Evolutionary conservation across 179 eudicot species (phyloP), one percentile per base, ranked within the genome.

Genomic region (Silene noctiflora): DNA sequence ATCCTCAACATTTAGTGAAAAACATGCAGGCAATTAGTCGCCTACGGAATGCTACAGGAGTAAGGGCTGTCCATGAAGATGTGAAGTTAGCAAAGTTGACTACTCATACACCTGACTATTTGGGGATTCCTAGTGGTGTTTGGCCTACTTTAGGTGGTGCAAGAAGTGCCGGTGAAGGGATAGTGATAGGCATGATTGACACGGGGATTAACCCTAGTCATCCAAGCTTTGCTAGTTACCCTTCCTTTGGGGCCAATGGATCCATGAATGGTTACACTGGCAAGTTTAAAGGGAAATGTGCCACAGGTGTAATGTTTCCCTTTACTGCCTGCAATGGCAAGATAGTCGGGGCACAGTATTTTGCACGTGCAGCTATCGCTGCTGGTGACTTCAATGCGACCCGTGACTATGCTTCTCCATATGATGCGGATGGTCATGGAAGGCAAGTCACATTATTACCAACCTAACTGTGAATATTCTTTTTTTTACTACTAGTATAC

Each of bases 251-350:
- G n/a, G 66, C 77, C 35, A 73, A 72, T 11, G 76, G 68, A 59
- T 69, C 78, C 44, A 46, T 44, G 20, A 73, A 62, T 71, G 77
- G 59, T 44, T 76, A 67, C 31, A 79, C 56, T 24, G 75, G 76
- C 6, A 86, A 80, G 80, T 91, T 85, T 67, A 88, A 72, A 65
- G 96, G 96, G 53, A 84, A 80, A 72, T 91, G 96, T 84, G 83
- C 78, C 5, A 62, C 76, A 10, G 85, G 84, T 51, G 86, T 83
- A 29, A 81, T 74, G 72, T 86, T 86, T 48, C 83, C 70, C 27
- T 67, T 73, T 4, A 75, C 80, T 77, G 81, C 88, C 17, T 86
- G 88, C 73, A 84, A 84, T 55, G 86, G 84, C 24, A 86, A 86
- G 80, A 81, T 86, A 35, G 82, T 83, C 29, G 88, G 86, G 29